phyloP scores from a whole-genome alignment of 768 basidiomycete species.

The Phlebiopsis flavidoalba region DNA sequence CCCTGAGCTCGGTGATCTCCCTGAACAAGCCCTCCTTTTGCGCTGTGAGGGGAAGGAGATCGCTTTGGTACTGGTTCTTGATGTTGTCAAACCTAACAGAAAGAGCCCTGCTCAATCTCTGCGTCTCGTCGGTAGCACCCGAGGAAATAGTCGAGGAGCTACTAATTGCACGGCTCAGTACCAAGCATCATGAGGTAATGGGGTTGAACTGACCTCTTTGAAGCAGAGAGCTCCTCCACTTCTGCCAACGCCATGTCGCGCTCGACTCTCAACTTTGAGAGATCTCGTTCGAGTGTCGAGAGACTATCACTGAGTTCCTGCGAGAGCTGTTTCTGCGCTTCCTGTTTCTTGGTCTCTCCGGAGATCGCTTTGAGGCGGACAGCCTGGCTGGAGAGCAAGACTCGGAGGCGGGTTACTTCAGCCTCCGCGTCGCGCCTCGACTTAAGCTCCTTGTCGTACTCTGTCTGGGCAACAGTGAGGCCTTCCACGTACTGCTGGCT shows the following conservation, averaged over 20 bases:
- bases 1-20: constrained; percentile 84
- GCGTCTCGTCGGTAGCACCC: constrained; percentile 16
- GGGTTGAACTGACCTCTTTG: constrained; percentile 52
- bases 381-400: constrained; percentile 86
- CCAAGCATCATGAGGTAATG: background rate
- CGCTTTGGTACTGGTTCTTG: constrained; percentile 82
- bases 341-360: constrained; percentile 71
- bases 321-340: constrained; percentile 73
- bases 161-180: constrained; percentile 1
- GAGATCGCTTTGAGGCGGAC: constrained; percentile 81
- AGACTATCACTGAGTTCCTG: constrained; percentile 76
- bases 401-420: constrained; percentile 80
- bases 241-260: constrained; percentile 91
- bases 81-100: constrained; percentile 83
- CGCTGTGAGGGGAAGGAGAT: constrained; percentile 77
- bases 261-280: constrained; percentile 84
- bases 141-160: constrained; percentile 16
- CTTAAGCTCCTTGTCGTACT: constrained; percentile 89
- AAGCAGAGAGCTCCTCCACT: constrained; percentile 81
- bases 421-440: constrained; percentile 88
- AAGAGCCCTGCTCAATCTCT: constrained; percentile 53
- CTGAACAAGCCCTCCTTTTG: constrained; percentile 74
- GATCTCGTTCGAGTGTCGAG: constrained; percentile 73
- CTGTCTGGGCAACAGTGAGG: constrained; percentile 85
- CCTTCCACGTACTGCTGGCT: constrained; percentile 93